Evolutionary conservation across 106 monocot genomes (phyloP), one percentile per base, ranked within the genome.

Genomic region (Vanilla planifolia): DNA sequence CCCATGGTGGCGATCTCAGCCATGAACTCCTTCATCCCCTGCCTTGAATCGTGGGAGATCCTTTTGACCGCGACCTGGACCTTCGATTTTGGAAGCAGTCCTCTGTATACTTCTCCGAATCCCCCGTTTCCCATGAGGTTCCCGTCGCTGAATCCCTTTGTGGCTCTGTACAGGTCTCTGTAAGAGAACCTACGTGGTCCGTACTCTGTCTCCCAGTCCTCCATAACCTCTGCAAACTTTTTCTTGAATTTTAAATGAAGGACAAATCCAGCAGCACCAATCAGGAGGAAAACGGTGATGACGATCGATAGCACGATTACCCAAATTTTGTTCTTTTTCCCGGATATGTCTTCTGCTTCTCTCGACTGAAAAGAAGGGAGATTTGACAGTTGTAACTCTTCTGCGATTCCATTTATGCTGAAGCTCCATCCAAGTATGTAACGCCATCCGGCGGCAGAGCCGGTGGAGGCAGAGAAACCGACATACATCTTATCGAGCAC

Each of bases 11-110:
- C 62, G 20, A 70, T 70, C 48, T 70, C 70, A 13, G 70, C 70
- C 4, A 70, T 42, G 42, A 70, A 70, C 17, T 70, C 70, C 59
- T 70, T 70, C 70, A 70, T 70, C 13, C 62, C 61, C 50, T 70
- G 70, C 27, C 43, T 47, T 13, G 70, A 70, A 20, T 70, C 70
- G 29, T 70, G 61, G 14, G 70, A 62, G 40, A 70, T 62, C 33
- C 47, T 61, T 42, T 70, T 70, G 51, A 70, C 70, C 2, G 70
- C 70, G 30, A 70, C 62, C 26, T 70, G 51, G 21, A 70, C 40
- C 37, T 70, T 62, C 11, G 62, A 70, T 14, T 50, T 60, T n/a
- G 51, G 42, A 8, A 70, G 61, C 42, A 21, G 29, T 6, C 70
- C 70, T 62, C 34, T 70, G 36, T 61, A 70, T 5, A 70, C 61